These are phyloP conservation scores for Taiozyma sp. DNA, from an alignment of 1,139 yeast genomes.

Conservation along the genomic window DNA sequence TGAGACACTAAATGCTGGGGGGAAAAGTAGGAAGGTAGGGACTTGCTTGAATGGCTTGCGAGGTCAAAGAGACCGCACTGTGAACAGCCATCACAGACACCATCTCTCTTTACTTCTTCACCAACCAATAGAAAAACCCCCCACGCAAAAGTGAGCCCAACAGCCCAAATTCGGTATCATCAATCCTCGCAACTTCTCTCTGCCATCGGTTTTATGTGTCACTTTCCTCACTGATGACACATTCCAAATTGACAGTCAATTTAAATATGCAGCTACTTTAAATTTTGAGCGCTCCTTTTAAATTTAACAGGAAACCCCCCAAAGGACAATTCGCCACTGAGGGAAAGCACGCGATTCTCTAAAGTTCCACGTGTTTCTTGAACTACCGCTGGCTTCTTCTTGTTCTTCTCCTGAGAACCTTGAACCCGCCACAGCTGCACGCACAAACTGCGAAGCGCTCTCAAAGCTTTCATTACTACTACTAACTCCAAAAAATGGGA, in stretches of 20 bases:
- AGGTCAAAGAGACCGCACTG: too few relatives aligned
- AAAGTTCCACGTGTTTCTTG: neutral
- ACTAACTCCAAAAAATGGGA: constrained; percentile 15
- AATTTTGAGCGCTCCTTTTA: neutral
- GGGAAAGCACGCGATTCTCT: neutral
- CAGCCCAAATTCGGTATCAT: neutral
- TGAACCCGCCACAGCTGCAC: neutral
- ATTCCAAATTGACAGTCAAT: neutral
- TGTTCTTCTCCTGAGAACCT: neutral
- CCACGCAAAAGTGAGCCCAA: neutral
- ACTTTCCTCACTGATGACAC: neutral
- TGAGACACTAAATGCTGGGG: too few relatives aligned
- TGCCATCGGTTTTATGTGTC: neutral
- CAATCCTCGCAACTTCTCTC: neutral
- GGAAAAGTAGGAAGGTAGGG: too few relatives aligned
- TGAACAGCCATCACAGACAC: too few relatives aligned
- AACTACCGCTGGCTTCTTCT: neutral
- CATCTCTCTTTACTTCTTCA: too few relatives aligned
- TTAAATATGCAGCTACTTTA: neutral
- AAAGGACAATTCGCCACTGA: neutral
- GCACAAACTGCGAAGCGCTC: too few relatives aligned
- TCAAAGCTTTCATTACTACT: too few relatives aligned
- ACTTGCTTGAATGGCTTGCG: too few relatives aligned
- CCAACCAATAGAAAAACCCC: too few relatives aligned
- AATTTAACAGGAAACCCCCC: neutral